Evolutionary conservation across 225 moss, liverwort and hornwort species (phyloP).

Genomic region (Lunularia cruciata): DNA sequence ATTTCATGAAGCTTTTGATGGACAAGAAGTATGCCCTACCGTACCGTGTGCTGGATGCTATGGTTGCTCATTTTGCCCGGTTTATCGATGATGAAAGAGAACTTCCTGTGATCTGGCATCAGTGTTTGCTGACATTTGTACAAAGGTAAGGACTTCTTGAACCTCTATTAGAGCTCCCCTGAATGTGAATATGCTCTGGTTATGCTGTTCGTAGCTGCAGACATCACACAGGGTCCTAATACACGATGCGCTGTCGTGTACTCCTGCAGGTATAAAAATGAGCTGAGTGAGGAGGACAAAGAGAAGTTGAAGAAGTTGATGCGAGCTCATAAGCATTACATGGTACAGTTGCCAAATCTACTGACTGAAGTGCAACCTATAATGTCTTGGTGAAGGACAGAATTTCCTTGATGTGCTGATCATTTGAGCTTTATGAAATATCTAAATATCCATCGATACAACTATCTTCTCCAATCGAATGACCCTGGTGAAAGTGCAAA

Average conservation of each 20-base stretch:
- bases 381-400: too few species aligned
- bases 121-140: conserved; percentile 85
- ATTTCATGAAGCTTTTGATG: conserved; percentile 92
- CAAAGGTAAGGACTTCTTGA: conserved; percentile 60
- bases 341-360: conserved; percentile 44
- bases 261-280: conserved; percentile 86
- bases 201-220: too few species aligned
- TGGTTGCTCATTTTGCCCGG: conserved; percentile 73
- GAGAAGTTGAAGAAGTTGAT: conserved; percentile 74
- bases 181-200: not conserved
- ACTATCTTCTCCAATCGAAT: too few species aligned
- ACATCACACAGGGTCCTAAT: too few species aligned
- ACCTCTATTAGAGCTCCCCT: too few species aligned
- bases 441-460: too few species aligned
- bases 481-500: too few species aligned
- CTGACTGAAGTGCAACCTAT: not conserved
- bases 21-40: conserved; percentile 98
- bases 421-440: too few species aligned
- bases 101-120: conserved; percentile 99
- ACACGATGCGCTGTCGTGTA: too few species aligned
- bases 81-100: conserved; percentile 82
- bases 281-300: conserved; percentile 77
- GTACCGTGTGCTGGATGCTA: conserved; percentile 84
- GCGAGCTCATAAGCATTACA: conserved; percentile 83
- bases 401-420: too few species aligned